Conservation (phyloP, 2,329 filamentous ascomycete genomes). For the Cordyceps pruinosa region DNA sequence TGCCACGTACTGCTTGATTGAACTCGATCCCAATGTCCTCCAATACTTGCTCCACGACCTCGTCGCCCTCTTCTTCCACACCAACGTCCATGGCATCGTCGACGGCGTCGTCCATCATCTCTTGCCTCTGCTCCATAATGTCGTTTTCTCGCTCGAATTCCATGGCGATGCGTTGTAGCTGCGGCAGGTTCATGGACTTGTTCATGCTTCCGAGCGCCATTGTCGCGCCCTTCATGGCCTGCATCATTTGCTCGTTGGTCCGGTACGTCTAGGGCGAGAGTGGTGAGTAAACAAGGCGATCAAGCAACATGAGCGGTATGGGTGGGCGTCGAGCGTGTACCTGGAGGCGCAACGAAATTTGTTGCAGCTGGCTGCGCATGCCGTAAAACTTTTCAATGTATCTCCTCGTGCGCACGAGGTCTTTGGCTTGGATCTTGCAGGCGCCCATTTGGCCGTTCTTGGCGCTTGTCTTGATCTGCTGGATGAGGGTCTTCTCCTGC, state of each 20-base stretch:
- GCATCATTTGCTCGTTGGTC: conserved; percentile 99
- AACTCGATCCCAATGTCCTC: conserved; percentile 96
- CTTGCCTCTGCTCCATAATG: conserved; percentile 97
- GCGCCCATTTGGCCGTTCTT: conserved; percentile 99
- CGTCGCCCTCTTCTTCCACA: conserved; percentile 91
- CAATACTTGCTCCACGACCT: conserved; percentile 91
- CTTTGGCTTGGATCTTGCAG: conserved; percentile 96
- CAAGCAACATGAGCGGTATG: no score
- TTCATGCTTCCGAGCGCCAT: conserved; percentile 95
- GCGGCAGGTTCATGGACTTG: conserved; percentile 91
- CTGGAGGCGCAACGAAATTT: conserved; percentile 91
- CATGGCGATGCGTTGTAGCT: conserved; percentile 93
- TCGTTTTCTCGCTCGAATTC: conserved; percentile 99
- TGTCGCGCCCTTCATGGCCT: conserved; percentile 97
- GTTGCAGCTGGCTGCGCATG: conserved; percentile 95
- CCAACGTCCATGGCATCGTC: conserved; percentile 90
- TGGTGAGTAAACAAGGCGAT: conserved; percentile 1
- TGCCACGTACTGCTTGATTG: conserved; percentile 68
- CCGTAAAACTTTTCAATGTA: conserved; percentile 98
- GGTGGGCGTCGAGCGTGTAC: conserved; percentile 36
- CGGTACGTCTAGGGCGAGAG: conserved; percentile 66
- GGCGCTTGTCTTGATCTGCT: conserved; percentile 95
- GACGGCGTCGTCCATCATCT: conserved; percentile 99
- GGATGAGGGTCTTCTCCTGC: conserved; percentile 93
- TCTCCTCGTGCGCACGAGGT: conserved; percentile 83